Percentiles rank a stretch among this genome's conserved stretches.
phyloP scores from a whole-genome alignment of 495 filamentous ascomycete species.

The Penicillium lividum region DNA sequence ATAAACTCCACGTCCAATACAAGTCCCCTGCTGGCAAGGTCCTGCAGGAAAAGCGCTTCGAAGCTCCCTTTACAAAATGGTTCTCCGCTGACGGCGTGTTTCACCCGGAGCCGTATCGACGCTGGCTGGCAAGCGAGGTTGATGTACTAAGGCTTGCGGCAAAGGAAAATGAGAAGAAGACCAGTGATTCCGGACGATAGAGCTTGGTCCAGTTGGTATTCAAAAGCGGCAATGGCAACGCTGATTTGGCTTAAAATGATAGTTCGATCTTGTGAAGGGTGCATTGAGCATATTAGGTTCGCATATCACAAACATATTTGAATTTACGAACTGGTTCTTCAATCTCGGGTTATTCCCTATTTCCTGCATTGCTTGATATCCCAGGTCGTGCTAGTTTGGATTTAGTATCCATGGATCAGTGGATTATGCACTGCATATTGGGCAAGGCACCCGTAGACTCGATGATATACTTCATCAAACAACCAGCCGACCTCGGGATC shows the following conservation, averaged over 20 bases:
- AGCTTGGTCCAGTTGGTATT: background rate
- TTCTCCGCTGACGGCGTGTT: constrained; percentile 83
- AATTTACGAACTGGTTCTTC: background rate
- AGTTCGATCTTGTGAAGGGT: background rate
- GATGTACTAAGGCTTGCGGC: constrained; percentile 68
- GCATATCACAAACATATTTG: background rate
- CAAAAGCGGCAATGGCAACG: background rate
- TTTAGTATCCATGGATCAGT: too few species aligned
- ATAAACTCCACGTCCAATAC: constrained; percentile 67
- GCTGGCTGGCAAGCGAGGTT: constrained; percentile 71
- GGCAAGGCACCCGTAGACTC: too few species aligned
- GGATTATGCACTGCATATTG: too few species aligned
- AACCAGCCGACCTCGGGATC: too few species aligned
- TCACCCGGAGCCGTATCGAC: constrained; percentile 79
- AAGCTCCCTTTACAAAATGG: constrained; percentile 78
- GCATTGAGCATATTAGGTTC: background rate
- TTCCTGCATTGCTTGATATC: background rate
- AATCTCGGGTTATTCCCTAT: too few species aligned
- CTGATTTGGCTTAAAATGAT: background rate
- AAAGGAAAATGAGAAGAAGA: constrained; percentile 53
- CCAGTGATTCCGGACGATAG: constrained; percentile 9
- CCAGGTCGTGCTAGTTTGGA: too few species aligned
- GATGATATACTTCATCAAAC: background rate
- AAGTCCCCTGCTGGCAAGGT: constrained; percentile 49
- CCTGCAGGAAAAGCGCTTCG: constrained; percentile 53